phyloP scores from a whole-genome alignment of 208 protist species.

The Crithidia brevicula region DNA sequence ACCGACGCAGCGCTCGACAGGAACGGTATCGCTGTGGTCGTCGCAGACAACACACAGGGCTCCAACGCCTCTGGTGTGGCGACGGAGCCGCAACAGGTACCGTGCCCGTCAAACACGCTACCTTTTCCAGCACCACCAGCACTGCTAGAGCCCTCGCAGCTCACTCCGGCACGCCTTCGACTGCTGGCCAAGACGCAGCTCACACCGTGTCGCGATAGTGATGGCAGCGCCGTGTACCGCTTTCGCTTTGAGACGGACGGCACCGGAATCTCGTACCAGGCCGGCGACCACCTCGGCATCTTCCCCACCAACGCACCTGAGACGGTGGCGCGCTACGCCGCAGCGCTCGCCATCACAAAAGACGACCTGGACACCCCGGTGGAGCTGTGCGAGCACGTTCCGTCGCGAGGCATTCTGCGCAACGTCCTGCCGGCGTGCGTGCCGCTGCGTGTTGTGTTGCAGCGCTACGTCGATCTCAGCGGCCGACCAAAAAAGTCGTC shows the following conservation, averaged over 20 bases:
- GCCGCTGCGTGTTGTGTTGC: conserved; percentile 62
- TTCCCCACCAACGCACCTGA: conserved; percentile 81
- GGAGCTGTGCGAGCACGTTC: conserved; percentile 48
- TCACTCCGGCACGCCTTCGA: conserved; percentile 44
- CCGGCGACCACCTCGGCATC: conserved; percentile 94
- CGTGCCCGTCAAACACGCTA: not conserved
- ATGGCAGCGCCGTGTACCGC: conserved; percentile 68
- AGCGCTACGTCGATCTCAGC: conserved; percentile 82
- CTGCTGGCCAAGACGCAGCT: conserved; percentile 48
- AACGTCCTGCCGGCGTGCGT: conserved; percentile 73
- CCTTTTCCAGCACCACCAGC: conserved; percentile 54
- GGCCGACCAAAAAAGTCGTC: conserved; percentile 65
- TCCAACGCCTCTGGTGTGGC: too few species aligned
- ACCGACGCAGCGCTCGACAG: not conserved
- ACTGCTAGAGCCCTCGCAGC: conserved; percentile 63
- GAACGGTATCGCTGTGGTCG: not conserved
- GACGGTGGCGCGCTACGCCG: conserved; percentile 69
- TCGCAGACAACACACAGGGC: not conserved
- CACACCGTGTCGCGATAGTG: conserved; percentile 38
- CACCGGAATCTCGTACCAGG: conserved; percentile 83
- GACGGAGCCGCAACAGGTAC: not conserved
- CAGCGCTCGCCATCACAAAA: conserved; percentile 50
- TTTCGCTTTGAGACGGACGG: conserved; percentile 36
- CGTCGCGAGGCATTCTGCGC: conserved; percentile 33
- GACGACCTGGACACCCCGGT: conserved; percentile 51